Evolutionary conservation across 1,139 yeast genomes (phyloP), one percentile per base, ranked within the genome.

Genomic region (Pneumocystis jirovecii): DNA sequence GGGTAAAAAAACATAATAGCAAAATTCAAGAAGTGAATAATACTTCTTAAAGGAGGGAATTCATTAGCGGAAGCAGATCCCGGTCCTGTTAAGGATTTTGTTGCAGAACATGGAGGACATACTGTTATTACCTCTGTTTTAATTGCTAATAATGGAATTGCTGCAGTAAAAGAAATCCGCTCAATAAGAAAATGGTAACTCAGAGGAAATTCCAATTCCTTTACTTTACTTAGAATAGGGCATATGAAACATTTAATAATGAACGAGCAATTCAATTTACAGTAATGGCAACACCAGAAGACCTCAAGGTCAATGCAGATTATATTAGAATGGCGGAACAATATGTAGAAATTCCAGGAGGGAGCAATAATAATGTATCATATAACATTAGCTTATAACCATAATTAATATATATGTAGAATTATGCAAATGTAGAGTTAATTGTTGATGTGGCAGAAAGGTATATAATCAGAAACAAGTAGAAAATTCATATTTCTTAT

Each of bases 201-300:
- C 3, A 21, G 15, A 25, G 10, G 3, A 8, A 25, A 10, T 60
- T 21, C n/a, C 12, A 3, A 60, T 39, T 5, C 10, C 10, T 31
- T 12, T 4, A 29, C 21, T 39, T 50, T 25, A 50, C 21, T 7
- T 25, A 25, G 4, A n/a, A 21, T 31, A 40, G 60, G 60, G 93
- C 97, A 61, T 95, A 93, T 77, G 97, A 93, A 77, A 90, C 97
- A 37, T 93, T 93, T 79, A 96, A 96, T 69, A 86, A 95, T 74
- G 97, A 93, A 77, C 83, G 88, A 74, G 91, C 96, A 68, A 87
- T 93, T 70, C 90, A 89, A 72, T 95, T 93, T 75, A 93, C 93
- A 60, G 97, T 88, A 62, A 93, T 93, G 99, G 98, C 98, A 67
- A 93, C 99, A 34, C 98, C 98, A 29, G 99, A 93, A 77, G 99